Evolutionary conservation across 1,284 basidiomycete genomes (phyloP).

Genomic region (Trichosporon coremiiforme): DNA sequence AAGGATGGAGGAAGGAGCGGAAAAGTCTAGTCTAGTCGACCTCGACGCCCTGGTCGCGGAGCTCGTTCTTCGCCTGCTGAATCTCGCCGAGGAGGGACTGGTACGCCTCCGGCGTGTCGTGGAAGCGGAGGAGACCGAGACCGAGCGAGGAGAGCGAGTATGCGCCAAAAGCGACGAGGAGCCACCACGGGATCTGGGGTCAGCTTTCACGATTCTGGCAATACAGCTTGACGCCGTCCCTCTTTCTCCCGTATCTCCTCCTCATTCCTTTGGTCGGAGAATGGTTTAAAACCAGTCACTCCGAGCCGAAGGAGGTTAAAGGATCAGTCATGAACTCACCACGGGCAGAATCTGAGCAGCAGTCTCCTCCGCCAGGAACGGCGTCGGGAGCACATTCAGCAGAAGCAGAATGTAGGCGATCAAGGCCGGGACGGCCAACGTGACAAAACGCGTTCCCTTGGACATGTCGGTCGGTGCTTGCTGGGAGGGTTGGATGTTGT

Average conservation of each 20-base stretch:
- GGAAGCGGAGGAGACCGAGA: constrained; percentile 69
- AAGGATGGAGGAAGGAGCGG: background rate
- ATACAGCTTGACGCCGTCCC: background rate
- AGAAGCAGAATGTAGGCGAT: constrained; percentile 64
- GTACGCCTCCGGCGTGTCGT: constrained; percentile 76
- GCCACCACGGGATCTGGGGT: constrained; percentile 71
- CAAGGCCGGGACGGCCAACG: constrained; percentile 58
- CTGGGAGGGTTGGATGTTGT: background rate
- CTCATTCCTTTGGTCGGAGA: too few relatives aligned
- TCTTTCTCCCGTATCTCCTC: too few relatives aligned
- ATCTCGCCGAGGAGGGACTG: constrained; percentile 66
- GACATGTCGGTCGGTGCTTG: constrained; percentile 58
- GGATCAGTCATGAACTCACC: constrained; percentile 53
- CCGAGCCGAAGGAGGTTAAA: too few relatives aligned
- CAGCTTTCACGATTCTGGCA: background rate
- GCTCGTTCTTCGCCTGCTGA: constrained; percentile 68
- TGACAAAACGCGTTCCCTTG: constrained; percentile 62
- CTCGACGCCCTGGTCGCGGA: constrained; percentile 66
- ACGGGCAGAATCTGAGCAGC: constrained; percentile 64
- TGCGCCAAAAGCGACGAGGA: constrained; percentile 71
- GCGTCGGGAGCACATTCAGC: constrained; percentile 63
- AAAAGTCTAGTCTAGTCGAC: constrained; percentile 63
- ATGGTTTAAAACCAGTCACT: background rate
- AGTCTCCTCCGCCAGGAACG: constrained; percentile 61
- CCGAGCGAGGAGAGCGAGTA: constrained; percentile 73